These are phyloP conservation scores for Leccinum huronense DNA, from an alignment of 1,284 basidiomycete genomes.

Conservation along the genomic window DNA sequence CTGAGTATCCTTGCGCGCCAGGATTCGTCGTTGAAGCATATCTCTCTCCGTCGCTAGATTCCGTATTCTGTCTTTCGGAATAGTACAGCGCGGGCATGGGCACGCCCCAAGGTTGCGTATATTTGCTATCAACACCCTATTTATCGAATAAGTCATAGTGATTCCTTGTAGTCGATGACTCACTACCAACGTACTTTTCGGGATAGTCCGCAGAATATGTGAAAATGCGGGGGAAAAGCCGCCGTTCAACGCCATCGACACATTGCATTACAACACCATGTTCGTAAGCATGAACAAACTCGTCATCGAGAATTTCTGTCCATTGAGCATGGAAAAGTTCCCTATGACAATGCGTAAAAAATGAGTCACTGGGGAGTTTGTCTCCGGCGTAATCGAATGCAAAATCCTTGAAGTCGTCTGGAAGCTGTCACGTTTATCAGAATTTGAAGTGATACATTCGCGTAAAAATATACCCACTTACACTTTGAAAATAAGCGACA, in stretches of 20 bases:
- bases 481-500: neutral
- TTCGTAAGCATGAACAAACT: neutral
- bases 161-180: no score
- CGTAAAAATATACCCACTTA: neutral
- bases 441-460: no score
- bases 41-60: neutral
- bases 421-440: neutral
- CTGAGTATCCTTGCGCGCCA: neutral
- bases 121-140: neutral
- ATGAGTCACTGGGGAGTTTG: neutral
- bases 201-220: neutral
- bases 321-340: slow-evolving; percentile 1
- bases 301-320: neutral
- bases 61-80: neutral
- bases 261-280: neutral
- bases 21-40: neutral
- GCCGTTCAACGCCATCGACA: neutral
- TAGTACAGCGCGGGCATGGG: neutral
- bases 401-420: neutral
- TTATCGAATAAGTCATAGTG: neutral
- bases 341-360: neutral
- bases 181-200: neutral
- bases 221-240: neutral
- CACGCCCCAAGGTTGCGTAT: neutral
- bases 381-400: neutral